These are phyloP conservation scores for Viola odorata DNA, from an alignment of 345 rosid species.

Conservation along the genomic window DNA sequence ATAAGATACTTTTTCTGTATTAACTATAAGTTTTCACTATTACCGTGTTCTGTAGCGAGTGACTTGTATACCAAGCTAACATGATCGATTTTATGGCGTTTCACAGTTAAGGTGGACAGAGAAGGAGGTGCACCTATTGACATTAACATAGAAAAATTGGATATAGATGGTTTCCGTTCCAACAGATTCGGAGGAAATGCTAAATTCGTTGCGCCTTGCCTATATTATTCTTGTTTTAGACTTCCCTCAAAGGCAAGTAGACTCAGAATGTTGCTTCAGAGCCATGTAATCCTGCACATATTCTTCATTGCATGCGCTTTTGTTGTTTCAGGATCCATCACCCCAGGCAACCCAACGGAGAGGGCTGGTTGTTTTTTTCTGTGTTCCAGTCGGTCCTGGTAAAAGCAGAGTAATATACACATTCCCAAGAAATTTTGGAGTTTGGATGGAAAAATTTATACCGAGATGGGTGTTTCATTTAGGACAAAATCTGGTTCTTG, in stretches of 20 bases:
- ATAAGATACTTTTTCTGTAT: constrained; percentile 14
- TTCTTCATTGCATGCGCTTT: background rate
- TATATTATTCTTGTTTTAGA: constrained; percentile 41
- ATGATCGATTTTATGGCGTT: constrained; percentile 3
- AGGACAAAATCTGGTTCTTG: constrained; percentile 64
- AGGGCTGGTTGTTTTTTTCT: constrained; percentile 54
- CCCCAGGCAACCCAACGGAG: constrained; percentile 19
- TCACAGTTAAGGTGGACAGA: constrained; percentile 64
- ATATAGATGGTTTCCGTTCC: constrained; percentile 44
- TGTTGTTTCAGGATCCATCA: constrained; percentile 24
- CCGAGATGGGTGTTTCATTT: constrained; percentile 87
- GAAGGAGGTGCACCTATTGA: constrained; percentile 87
- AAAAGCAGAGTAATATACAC: constrained; percentile 70
- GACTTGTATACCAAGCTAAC: background rate
- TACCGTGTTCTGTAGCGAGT: background rate
- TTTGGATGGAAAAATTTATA: constrained; percentile 57
- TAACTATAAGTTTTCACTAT: background rate
- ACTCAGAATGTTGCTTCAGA: background rate
- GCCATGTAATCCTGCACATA: background rate
- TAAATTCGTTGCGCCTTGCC: constrained; percentile 63
- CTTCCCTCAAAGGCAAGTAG: constrained; percentile 20
- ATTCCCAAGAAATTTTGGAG: constrained; percentile 69
- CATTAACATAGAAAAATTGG: constrained; percentile 38
- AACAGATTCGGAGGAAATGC: constrained; percentile 53
- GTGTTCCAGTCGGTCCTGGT: constrained; percentile 81